Evolutionary conservation across 768 basidiomycete species (phyloP).

Genomic region (Phaeolepiota aurea): DNA sequence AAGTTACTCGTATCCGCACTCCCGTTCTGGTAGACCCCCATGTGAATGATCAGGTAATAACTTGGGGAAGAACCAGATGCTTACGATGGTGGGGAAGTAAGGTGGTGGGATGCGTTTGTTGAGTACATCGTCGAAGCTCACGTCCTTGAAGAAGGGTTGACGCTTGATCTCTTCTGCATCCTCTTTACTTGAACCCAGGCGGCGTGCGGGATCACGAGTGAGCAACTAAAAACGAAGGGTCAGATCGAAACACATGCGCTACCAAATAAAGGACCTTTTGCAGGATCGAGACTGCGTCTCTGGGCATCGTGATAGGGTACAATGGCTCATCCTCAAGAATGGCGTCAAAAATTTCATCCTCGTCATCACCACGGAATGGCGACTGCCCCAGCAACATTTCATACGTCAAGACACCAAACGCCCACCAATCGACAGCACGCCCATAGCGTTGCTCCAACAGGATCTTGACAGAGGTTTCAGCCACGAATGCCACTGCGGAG

Average conservation of each 20-base stretch:
- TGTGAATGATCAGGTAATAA: background rate
- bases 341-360: slow-evolving; percentile 99
- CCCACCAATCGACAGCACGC: slow-evolving; percentile 99
- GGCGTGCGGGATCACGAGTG: slow-evolving; percentile 84
- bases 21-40: slow-evolving; percentile 45
- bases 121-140: slow-evolving; percentile 93
- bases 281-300: slow-evolving; percentile 91
- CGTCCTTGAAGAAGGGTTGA: slow-evolving; percentile 98
- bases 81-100: slow-evolving; percentile 92
- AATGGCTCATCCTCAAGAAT: slow-evolving; percentile 97
- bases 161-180: slow-evolving; percentile 97
- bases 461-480: slow-evolving; percentile 52
- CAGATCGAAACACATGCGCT: slow-evolving; percentile 4
- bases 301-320: slow-evolving; percentile 98
- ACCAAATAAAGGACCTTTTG: slow-evolving; percentile 58
- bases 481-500: slow-evolving; percentile 4
- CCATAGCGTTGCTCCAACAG: slow-evolving; percentile 98
- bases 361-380: slow-evolving; percentile 98
- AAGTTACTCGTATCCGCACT: slow-evolving; percentile 89
- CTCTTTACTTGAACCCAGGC: slow-evolving; percentile 83
- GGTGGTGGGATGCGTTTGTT: slow-evolving; percentile 96
- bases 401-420: slow-evolving; percentile 96
- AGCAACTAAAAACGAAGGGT: slow-evolving; percentile 49
- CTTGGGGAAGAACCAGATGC: slow-evolving; percentile 18
- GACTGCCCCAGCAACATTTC: slow-evolving; percentile 99